phyloP scores from a whole-genome alignment of 441 rosid species.

The Daphne laureola region DNA sequence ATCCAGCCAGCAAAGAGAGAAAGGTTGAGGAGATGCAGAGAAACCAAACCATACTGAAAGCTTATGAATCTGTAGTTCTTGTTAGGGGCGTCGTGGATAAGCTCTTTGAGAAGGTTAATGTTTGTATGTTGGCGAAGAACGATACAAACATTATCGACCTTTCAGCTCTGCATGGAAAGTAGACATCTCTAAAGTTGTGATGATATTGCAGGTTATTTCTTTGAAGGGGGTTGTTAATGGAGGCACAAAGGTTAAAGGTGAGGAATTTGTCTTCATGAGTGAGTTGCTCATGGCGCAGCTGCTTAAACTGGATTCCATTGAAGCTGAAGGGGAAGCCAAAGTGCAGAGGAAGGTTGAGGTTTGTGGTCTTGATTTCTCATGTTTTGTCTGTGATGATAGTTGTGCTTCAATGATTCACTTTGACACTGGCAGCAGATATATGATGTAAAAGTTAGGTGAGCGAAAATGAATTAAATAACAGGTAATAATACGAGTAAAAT shows the following conservation, averaged over 20 bases:
- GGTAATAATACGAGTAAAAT: no score
- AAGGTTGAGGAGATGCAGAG: slow-evolving; percentile 37
- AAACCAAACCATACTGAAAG: slow-evolving; percentile 21
- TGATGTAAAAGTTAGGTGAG: no score
- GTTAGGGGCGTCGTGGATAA: slow-evolving; percentile 43
- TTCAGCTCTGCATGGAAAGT: not conserved
- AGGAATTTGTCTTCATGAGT: slow-evolving; percentile 31
- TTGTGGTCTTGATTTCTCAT: slow-evolving; percentile 3
- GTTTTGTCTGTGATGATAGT: not conserved
- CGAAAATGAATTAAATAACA: no score
- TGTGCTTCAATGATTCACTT: no score
- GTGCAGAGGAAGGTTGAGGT: slow-evolving; percentile 50
- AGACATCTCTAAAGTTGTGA: slow-evolving; percentile 1
- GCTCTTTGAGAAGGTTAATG: slow-evolving; percentile 39
- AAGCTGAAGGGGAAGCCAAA: slow-evolving; percentile 54
- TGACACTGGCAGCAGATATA: no score
- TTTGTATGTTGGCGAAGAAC: not conserved
- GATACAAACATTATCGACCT: not conserved
- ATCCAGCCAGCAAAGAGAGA: slow-evolving; percentile 49
- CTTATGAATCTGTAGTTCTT: slow-evolving; percentile 35
- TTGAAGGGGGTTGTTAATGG: slow-evolving; percentile 27
- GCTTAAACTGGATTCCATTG: slow-evolving; percentile 47
- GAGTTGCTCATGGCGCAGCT: slow-evolving; percentile 48
- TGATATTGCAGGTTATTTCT: slow-evolving; percentile 33
- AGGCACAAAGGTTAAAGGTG: slow-evolving; percentile 37